Evolutionary conservation across 345 rosid genomes (phyloP).

Genomic region (Euclidium syriacum): DNA sequence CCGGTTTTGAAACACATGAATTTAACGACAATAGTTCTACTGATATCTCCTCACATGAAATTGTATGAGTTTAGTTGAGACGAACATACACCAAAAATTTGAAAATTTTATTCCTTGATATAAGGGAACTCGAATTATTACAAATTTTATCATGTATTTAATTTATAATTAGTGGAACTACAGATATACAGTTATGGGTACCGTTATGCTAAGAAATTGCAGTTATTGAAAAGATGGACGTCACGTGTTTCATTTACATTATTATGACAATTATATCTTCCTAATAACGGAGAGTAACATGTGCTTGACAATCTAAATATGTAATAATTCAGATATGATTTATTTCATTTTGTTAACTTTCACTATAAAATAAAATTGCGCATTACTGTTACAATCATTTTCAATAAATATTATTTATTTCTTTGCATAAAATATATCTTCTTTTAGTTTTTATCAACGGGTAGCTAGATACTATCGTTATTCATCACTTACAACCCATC

Average conservation of each 20-base stretch:
- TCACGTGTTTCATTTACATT: conserved; percentile 25
- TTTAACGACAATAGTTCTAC: background rate
- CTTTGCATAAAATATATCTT: background rate
- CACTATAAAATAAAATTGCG: background rate
- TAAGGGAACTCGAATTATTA: background rate
- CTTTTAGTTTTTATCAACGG: background rate
- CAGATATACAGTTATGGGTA: background rate
- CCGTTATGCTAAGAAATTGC: conserved; percentile 1
- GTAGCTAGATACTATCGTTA: background rate
- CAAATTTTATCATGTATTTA: background rate
- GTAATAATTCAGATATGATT: conserved; percentile 17
- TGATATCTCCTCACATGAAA: background rate
- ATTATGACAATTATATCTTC: conserved; percentile 18
- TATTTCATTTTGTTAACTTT: background rate
- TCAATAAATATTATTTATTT: background rate
- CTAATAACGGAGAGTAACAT: conserved; percentile 31
- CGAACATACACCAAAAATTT: background rate
- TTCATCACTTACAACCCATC: conserved; percentile 13
- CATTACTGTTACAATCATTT: conserved; percentile 12
- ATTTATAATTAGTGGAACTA: background rate
- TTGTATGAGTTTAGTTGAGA: background rate
- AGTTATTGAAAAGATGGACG: conserved; percentile 6
- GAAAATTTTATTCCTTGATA: background rate
- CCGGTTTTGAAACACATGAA: background rate
- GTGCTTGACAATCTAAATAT: conserved; percentile 27